These are phyloP conservation scores for Cupressus sempervirens DNA, from an alignment of 75 land plant genomes.

Conservation along the genomic window DNA sequence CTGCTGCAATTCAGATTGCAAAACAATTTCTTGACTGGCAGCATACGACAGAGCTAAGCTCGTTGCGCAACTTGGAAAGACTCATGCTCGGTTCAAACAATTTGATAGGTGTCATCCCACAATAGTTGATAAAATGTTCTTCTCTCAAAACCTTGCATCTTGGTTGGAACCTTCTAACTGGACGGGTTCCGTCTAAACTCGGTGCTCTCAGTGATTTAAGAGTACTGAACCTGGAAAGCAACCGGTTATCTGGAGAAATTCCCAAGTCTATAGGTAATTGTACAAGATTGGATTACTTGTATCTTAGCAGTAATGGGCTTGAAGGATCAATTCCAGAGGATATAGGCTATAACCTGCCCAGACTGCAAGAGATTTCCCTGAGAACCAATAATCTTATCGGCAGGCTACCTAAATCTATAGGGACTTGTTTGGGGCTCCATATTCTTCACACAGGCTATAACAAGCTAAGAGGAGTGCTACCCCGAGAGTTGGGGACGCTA, in stretches of 20 bases:
- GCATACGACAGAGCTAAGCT: constrained; percentile 13
- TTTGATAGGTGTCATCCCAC: constrained; percentile 18
- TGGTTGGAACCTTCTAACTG: constrained; percentile 18
- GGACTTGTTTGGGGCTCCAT: constrained; percentile 18
- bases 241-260: constrained; percentile 21
- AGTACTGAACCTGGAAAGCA: constrained; percentile 18
- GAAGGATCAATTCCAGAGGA: neutral
- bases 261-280: neutral
- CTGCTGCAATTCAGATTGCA: constrained; percentile 8
- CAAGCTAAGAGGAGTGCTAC: constrained; percentile 9
- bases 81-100: constrained; percentile 16
- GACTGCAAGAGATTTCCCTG: constrained; percentile 5
- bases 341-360: neutral
- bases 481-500: neutral
- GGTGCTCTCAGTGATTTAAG: constrained; percentile 12
- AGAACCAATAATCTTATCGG: constrained; percentile 11
- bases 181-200: constrained; percentile 12
- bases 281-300: too few relatives aligned
- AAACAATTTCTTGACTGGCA: constrained; percentile 11
- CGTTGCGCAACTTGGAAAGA: neutral
- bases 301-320: too few relatives aligned
- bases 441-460: neutral
- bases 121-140: constrained; percentile 16
- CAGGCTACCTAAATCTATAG: constrained; percentile 28
- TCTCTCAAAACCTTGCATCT: constrained; percentile 12